Base-by-base conservation (phyloP, 345 rosid genomes). In the Brassica incana region DNA sequence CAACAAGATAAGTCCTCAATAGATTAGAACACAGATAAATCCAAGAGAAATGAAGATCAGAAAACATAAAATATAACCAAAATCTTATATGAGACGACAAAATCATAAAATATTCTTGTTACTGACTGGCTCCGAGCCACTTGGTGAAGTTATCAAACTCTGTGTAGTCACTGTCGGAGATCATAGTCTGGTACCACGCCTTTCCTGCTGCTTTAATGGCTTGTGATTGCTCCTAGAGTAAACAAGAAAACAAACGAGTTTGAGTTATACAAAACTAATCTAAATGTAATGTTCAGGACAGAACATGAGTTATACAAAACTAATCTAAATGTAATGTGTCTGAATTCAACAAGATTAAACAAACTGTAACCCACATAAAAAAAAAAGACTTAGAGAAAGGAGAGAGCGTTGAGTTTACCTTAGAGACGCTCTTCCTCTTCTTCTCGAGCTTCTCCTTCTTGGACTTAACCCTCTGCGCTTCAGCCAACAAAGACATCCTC, bases 371-470 rank as follows among this genome's bases (percentile, higher is more conserved):
- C 5, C 30, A 30, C 50, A 68, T 48, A 64, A 64, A 54, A 50
- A 71, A 16, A 40, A 6, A 35, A 10, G 8, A 1, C 1, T 12
- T 4, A 36, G 12, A 9, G 10, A 66, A 65, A 27, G 1, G 25
- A 23, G 10, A 54, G 76, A 10, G 63, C 0, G 9, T 9, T 8
- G 30, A 63, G 73, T 4, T 60, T 89, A 95, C 98, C 99, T 95
- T 95, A 2, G 91, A 30, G 65, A 85, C 52, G 15, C 85, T 76
- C 70, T 83, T 90, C 81, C 99, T 90, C 87, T 91, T 93, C 87
- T 85, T 89, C 60, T 93, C 95, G 16, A 95, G 91, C 86, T 95
- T 95, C 92, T 95, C 99, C 91, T 93, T 90, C 96, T 95, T 95
- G 10, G 97, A 64, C 86, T 93, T 93, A 14, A 95, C 91, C 3